phyloP scores from a whole-genome alignment of 2,329 filamentous ascomycete species.

The Trichoderma oligosporum region DNA sequence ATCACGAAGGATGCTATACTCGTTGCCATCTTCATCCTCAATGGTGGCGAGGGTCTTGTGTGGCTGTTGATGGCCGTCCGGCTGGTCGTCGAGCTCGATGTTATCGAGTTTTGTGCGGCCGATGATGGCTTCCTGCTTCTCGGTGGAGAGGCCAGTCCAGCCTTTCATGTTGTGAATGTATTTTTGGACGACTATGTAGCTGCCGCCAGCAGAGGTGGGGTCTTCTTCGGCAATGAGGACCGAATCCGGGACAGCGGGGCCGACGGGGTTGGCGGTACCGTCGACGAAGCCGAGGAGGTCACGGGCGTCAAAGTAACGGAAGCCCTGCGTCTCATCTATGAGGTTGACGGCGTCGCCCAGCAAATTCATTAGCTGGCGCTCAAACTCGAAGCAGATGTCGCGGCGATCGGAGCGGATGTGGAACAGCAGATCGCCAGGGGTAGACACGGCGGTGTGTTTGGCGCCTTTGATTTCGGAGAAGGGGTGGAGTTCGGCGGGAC shows the following conservation, averaged over 20 bases:
- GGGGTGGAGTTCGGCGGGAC: constrained; percentile 49
- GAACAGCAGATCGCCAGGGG: constrained; percentile 55
- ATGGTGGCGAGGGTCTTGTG: constrained; percentile 56
- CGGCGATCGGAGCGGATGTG: constrained; percentile 56
- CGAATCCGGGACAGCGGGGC: constrained; percentile 39
- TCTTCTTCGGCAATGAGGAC: constrained; percentile 45
- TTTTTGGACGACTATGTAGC: constrained; percentile 58
- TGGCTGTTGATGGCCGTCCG: constrained; percentile 49
- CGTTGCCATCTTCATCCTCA: constrained; percentile 46
- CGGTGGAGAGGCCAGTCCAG: constrained; percentile 45
- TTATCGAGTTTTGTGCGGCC: constrained; percentile 57
- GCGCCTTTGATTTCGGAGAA: constrained; percentile 46
- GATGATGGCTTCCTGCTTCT: constrained; percentile 54
- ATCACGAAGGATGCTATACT: constrained; percentile 53
- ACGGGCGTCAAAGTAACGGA: constrained; percentile 57
- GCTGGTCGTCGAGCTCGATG: constrained; percentile 50
- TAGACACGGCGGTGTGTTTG: constrained; percentile 50
- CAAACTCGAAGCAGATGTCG: constrained; percentile 57
- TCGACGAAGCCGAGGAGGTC: constrained; percentile 59
- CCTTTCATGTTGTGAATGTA: constrained; percentile 50
- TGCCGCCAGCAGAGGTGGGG: constrained; percentile 42
- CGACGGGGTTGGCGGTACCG: constrained; percentile 56
- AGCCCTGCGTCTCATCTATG: constrained; percentile 52
- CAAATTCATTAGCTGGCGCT: constrained; percentile 49
- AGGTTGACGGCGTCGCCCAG: constrained; percentile 47